Evolutionary conservation across 352 stramenopile genomes (phyloP).

Genomic region (Salisapilia sapeloensis): DNA sequence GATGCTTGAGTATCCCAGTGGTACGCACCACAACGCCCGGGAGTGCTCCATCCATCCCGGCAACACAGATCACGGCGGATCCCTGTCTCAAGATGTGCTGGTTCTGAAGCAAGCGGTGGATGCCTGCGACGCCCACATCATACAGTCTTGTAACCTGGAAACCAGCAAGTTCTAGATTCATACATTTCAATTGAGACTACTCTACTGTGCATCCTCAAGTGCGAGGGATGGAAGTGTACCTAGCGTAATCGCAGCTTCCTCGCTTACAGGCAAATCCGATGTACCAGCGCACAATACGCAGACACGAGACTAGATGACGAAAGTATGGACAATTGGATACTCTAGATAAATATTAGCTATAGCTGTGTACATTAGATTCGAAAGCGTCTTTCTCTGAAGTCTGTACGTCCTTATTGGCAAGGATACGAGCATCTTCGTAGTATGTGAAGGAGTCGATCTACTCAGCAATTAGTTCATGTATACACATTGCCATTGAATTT

Average conservation of each 20-base stretch:
- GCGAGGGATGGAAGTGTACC: too few species aligned
- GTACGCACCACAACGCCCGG: constrained; percentile 89
- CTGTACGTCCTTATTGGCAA: constrained; percentile 24
- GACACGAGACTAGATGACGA: constrained; percentile 8
- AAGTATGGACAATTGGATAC: neutral
- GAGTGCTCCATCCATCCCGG: constrained; percentile 95
- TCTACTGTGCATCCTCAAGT: neutral
- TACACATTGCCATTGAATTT: too few species aligned
- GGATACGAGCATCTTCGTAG: constrained; percentile 49
- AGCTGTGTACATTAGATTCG: constrained; percentile 1
- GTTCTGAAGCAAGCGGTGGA: constrained; percentile 85
- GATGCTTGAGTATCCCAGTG: neutral
- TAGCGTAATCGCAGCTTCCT: constrained; percentile 91
- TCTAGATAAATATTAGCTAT: neutral
- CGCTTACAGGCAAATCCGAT: constrained; percentile 90
- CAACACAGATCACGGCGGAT: constrained; percentile 90
- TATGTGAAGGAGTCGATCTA: constrained; percentile 28
- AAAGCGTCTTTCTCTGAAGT: neutral
- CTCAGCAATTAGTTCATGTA: neutral
- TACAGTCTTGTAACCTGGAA: constrained; percentile 73
- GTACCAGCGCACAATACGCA: constrained; percentile 91
- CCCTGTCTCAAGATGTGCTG: constrained; percentile 69
- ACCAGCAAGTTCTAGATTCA: constrained; percentile 65
- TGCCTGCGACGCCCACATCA: constrained; percentile 89
- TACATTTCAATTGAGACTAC: neutral